Conservation (phyloP, 176 grass and related monocot species). For the Carex myosuroides region DNA sequence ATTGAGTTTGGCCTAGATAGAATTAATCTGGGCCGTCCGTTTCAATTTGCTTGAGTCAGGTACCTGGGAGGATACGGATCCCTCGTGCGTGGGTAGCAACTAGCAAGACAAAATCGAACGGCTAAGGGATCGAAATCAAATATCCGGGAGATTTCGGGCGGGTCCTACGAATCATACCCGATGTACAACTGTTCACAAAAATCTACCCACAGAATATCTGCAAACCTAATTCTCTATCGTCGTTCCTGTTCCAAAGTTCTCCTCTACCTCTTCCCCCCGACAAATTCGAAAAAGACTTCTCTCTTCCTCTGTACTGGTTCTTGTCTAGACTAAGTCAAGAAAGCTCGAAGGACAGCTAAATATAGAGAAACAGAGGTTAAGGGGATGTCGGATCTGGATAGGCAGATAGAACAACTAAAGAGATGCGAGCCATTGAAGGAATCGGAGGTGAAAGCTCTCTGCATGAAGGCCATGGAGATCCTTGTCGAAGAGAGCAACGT, state of each 20-base stretch:
- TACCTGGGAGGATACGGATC: too few species aligned
- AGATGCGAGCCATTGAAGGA: conserved; percentile 92
- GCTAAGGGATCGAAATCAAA: background rate
- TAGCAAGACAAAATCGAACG: background rate
- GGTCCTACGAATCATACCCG: background rate
- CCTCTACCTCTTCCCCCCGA: background rate
- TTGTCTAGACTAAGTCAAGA: background rate
- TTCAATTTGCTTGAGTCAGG: too few species aligned
- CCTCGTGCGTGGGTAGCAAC: too few species aligned
- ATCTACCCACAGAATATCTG: background rate
- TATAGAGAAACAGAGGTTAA: background rate
- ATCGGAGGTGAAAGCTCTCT: conserved; percentile 95
- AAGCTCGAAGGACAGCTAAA: background rate
- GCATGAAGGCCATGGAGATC: conserved; percentile 99
- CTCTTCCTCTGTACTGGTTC: background rate
- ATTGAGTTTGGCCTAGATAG: too few species aligned
- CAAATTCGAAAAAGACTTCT: background rate
- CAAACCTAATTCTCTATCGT: conserved; percentile 5
- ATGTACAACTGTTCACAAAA: background rate
- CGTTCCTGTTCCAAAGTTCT: background rate
- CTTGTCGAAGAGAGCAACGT: conserved; percentile 99
- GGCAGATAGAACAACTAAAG: conserved; percentile 98
- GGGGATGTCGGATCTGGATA: conserved; percentile 83
- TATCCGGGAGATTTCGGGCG: background rate
- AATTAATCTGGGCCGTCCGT: too few species aligned